Percentiles rank a stretch among this genome's conserved stretches.
Evolutionary conservation across 1,284 basidiomycete species (phyloP).

Genomic region (Ceratobasidium sp.): DNA sequence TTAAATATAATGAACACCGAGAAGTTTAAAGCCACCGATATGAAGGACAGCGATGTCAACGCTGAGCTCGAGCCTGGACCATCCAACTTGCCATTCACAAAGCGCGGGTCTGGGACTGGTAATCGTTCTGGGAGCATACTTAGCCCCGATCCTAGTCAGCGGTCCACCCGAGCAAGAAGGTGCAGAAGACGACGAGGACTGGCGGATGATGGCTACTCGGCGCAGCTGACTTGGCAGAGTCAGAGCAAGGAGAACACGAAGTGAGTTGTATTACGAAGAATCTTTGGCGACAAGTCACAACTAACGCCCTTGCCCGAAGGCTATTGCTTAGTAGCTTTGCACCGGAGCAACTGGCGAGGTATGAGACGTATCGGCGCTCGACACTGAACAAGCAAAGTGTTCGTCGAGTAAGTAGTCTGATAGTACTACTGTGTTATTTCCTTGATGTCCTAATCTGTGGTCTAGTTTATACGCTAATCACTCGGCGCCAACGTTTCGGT

Average conservation of each 20-base stretch:
- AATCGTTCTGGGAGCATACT: conserved; percentile 41
- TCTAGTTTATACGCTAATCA: conserved; percentile 74
- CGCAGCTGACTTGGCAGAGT: conserved; percentile 79
- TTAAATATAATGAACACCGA: no score
- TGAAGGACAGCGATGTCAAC: conserved; percentile 35
- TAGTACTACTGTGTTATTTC: neutral
- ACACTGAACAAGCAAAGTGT: no score
- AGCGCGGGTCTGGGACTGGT: conserved; percentile 36
- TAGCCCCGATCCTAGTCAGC: conserved; percentile 1
- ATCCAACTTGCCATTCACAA: conserved; percentile 16
- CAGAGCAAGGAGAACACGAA: conserved; percentile 88
- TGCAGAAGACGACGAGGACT: conserved; percentile 75
- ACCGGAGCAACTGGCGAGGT: no score
- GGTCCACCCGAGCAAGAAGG: conserved; percentile 70
- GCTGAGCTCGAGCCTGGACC: conserved; percentile 38
- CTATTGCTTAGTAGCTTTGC: no score
- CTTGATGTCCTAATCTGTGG: no score
- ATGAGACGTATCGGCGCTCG: no score
- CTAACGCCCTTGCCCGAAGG: no score
- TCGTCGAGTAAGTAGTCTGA: neutral
- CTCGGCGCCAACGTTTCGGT: conserved; percentile 84
- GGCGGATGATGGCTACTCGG: conserved; percentile 88
- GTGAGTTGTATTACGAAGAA: conserved; percentile 58
- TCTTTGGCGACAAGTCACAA: no score
- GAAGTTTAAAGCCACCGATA: neutral